These are phyloP conservation scores for Fusarium tuaranense DNA, from an alignment of 2,329 filamentous ascomycete species.

Conservation along the genomic window DNA sequence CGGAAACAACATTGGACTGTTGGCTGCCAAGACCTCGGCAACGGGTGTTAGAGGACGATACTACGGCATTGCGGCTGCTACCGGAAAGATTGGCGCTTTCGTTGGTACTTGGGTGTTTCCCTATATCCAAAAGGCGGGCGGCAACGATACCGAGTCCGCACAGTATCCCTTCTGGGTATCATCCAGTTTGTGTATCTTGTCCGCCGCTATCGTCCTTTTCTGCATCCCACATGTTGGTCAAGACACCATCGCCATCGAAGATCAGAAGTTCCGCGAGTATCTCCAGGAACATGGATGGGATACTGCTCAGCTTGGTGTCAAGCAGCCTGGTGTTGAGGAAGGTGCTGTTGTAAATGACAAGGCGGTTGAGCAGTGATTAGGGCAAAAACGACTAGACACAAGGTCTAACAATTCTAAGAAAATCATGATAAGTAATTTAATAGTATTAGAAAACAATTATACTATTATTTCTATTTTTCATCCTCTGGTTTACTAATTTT, in stretches of 20 bases:
- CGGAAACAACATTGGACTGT: constrained; percentile 89
- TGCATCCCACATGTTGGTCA: constrained; percentile 82
- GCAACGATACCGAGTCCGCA: constrained; percentile 66
- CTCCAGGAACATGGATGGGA: constrained; percentile 79
- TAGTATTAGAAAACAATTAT: no score
- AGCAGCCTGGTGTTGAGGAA: constrained; percentile 27
- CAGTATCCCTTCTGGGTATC: constrained; percentile 95
- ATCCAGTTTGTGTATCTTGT: constrained; percentile 80
- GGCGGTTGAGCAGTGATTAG: constrained; percentile 19
- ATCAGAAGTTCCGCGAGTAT: constrained; percentile 79
- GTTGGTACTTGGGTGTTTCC: constrained; percentile 87
- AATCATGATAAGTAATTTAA: no score
- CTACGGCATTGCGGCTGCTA: constrained; percentile 77
- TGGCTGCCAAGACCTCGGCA: constrained; percentile 88
- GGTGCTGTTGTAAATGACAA: constrained; percentile 18
- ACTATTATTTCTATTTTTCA: no score
- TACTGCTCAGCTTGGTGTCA: background rate
- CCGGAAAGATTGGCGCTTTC: constrained; percentile 85
- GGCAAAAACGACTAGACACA: no score
- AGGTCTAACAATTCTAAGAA: no score
- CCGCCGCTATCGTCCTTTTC: constrained; percentile 69
- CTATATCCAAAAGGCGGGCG: constrained; percentile 73
- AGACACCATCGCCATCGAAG: constrained; percentile 86
- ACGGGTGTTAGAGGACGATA: constrained; percentile 85
- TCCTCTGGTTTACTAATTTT: no score